phyloP scores from a whole-genome alignment of 2,329 filamentous ascomycete genomes.

The Alternaria sp. region DNA sequence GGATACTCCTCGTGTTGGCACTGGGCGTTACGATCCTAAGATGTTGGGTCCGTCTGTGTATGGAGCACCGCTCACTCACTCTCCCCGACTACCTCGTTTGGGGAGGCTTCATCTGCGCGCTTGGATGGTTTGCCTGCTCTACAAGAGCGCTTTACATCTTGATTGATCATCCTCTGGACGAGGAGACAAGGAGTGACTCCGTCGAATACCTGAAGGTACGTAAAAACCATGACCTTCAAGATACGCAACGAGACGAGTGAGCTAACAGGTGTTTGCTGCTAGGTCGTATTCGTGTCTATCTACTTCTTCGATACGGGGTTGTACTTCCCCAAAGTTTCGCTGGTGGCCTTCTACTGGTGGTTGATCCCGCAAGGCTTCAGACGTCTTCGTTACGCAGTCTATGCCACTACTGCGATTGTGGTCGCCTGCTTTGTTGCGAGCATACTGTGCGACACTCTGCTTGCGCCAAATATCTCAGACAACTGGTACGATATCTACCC shows the following conservation, averaged over 20 bases:
- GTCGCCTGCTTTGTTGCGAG: conserved; percentile 17
- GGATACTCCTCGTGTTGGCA: conserved; percentile 21
- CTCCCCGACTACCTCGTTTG: conserved; percentile 28
- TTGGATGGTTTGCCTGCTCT: conserved; percentile 27
- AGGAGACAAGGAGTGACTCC: conserved; percentile 22
- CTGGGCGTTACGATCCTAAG: conserved; percentile 21
- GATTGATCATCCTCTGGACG: conserved; percentile 20
- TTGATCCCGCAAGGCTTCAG: conserved; percentile 26
- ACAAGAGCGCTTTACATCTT: conserved; percentile 22
- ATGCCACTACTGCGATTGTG: conserved; percentile 12
- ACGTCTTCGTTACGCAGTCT: conserved; percentile 24
- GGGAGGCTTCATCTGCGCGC: conserved; percentile 25
- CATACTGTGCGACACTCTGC: conserved; percentile 22
- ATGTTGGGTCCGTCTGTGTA: conserved; percentile 21
- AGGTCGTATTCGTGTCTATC: conserved; percentile 27
- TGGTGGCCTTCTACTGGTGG: conserved; percentile 34
- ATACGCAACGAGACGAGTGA: background rate
- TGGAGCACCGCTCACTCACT: conserved; percentile 22
- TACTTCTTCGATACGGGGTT: conserved; percentile 32
- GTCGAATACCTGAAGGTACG: conserved; percentile 22
- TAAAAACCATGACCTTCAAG: background rate
- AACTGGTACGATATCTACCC: conserved; percentile 20
- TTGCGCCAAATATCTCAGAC: conserved; percentile 16
- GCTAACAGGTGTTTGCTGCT: background rate
- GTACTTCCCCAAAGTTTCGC: conserved; percentile 28